Conservation (phyloP, 73 alveolate species). For the Tetrahymena thermophila region DNA sequence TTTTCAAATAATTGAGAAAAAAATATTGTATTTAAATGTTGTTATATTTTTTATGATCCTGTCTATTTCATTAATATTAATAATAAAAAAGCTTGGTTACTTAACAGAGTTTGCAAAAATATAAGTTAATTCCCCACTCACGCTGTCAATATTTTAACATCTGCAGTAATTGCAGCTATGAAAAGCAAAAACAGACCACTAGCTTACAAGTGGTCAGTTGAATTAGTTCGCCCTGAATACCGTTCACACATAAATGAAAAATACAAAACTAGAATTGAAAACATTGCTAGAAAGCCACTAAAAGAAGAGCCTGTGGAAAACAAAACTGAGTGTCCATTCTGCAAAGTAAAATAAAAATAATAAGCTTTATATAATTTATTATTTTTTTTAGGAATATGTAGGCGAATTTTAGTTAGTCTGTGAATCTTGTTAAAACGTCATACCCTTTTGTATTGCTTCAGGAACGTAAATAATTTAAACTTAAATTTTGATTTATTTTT, state of each 20-base stretch:
- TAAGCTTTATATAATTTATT: background rate
- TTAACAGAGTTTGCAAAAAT: constrained; percentile 88
- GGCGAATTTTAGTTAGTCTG: constrained; percentile 89
- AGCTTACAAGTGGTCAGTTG: constrained; percentile 96
- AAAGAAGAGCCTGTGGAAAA: constrained; percentile 88
- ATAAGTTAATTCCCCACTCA: constrained; percentile 96
- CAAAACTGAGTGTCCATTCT: constrained; percentile 91
- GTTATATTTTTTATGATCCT: background rate
- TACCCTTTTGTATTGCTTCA: constrained; percentile 96
- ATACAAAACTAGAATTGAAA: constrained; percentile 80
- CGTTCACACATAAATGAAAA: constrained; percentile 85
- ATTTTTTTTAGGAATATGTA: constrained; percentile 46
- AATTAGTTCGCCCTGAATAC: constrained; percentile 94
- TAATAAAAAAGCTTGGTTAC: constrained; percentile 68
- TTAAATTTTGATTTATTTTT: too few relatives aligned
- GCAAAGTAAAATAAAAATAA: constrained; percentile 35
- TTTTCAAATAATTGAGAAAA: too few relatives aligned
- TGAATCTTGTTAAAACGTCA: constrained; percentile 84
- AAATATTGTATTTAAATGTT: too few relatives aligned
- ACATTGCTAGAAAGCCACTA: constrained; percentile 89
- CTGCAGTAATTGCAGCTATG: constrained; percentile 98
- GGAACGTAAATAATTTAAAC: constrained; percentile 69
- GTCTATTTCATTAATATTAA: constrained; percentile 9
- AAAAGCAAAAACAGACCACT: constrained; percentile 89
- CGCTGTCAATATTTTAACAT: constrained; percentile 96